Percentiles rank a stretch among this genome's conserved stretches.
Conservation (phyloP, 2,329 filamentous ascomycete species). For the Simplicillium sp. region DNA sequence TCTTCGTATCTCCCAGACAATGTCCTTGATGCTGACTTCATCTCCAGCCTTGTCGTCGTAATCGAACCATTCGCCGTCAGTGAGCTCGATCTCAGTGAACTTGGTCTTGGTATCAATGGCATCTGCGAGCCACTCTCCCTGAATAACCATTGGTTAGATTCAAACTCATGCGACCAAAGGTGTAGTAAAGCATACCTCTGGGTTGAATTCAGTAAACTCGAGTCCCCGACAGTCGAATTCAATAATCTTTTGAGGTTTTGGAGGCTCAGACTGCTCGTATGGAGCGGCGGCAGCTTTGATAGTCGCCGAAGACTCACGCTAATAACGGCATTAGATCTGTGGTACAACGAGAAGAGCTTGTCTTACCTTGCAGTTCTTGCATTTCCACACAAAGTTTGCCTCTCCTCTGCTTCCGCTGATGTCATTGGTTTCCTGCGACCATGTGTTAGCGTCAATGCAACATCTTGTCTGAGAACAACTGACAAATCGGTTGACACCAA, state of each 20-base stretch:
- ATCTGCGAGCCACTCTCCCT: slow-evolving; percentile 87
- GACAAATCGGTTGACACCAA: slow-evolving; percentile 85
- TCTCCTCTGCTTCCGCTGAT: slow-evolving; percentile 89
- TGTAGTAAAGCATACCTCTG: slow-evolving; percentile 52
- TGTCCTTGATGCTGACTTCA: slow-evolving; percentile 84
- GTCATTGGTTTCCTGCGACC: slow-evolving; percentile 69
- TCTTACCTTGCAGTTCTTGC: slow-evolving; percentile 89
- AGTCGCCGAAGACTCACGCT: slow-evolving; percentile 79
- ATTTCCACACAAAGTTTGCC: slow-evolving; percentile 99
- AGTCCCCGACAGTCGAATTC: slow-evolving; percentile 91
- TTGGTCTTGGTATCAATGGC: slow-evolving; percentile 72
- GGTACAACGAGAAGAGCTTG: neutral
- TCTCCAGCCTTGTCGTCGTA: slow-evolving; percentile 91
- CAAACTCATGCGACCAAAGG: neutral
- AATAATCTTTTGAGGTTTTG: slow-evolving; percentile 70
- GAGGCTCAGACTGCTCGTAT: slow-evolving; percentile 63
- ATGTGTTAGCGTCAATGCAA: neutral
- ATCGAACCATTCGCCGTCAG: slow-evolving; percentile 93
- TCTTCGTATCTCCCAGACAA: slow-evolving; percentile 77
- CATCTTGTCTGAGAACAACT: slow-evolving; percentile 18
- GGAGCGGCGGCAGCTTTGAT: slow-evolving; percentile 65
- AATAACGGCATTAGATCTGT: neutral
- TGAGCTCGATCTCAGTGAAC: slow-evolving; percentile 73
- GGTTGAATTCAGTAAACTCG: slow-evolving; percentile 83
- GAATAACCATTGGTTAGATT: slow-evolving; percentile 3